Evolutionary conservation across 768 basidiomycete species (phyloP).

Genomic region (Neoboletus brunneissimus): DNA sequence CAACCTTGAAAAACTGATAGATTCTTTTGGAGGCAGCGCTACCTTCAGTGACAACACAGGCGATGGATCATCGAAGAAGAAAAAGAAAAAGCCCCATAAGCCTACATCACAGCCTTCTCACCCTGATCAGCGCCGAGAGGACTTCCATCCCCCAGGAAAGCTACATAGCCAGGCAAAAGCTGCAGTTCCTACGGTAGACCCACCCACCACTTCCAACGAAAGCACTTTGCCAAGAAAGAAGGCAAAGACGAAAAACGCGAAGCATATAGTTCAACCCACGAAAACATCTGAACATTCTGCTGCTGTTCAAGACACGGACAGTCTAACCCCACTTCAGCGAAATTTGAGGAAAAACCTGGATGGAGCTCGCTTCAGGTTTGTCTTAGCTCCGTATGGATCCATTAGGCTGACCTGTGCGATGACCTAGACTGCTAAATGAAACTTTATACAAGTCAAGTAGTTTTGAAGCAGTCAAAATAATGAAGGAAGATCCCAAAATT

Average conservation of each 20-base stretch:
- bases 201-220: constrained; percentile 5
- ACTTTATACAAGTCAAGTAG: constrained; percentile 86
- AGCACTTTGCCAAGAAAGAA: constrained; percentile 9
- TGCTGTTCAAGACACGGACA: constrained; percentile 14
- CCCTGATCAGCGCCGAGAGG: constrained; percentile 5
- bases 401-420: constrained; percentile 6
- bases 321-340: constrained; percentile 71
- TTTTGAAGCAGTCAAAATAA: constrained; percentile 69
- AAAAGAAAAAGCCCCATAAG: constrained; percentile 4
- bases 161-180: constrained; percentile 4
- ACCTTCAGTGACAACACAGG: constrained; percentile 35
- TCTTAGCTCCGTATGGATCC: background rate
- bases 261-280: constrained; percentile 19
- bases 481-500: constrained; percentile 76
- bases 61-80: constrained; percentile 18
- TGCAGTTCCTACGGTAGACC: constrained; percentile 9
- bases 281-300: constrained; percentile 16
- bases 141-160: background rate
- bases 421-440: constrained; percentile 83
- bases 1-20: constrained; percentile 62
- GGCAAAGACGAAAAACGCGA: constrained; percentile 21
- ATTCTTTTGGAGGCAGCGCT: constrained; percentile 38
- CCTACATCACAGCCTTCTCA: constrained; percentile 3
- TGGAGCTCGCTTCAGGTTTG: constrained; percentile 83
- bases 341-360: constrained; percentile 76